Evolutionary conservation across 352 stramenopile genomes (phyloP).

Genomic region (Phytopythium aichiense): DNA sequence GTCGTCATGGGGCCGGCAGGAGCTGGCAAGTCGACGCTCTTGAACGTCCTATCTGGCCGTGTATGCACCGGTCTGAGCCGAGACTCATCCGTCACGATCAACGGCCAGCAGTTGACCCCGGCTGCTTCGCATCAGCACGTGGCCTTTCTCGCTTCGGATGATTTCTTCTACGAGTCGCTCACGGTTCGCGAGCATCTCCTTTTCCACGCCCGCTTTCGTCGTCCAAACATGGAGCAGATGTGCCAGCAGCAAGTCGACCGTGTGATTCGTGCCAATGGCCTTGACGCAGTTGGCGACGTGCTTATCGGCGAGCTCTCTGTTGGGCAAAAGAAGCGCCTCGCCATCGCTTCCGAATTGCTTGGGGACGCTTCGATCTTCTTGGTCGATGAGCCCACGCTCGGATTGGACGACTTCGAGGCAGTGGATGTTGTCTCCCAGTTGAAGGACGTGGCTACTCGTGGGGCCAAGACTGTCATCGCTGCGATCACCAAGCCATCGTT

Average conservation of each 20-base stretch:
- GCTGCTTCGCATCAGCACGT: constrained; percentile 2
- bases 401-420: constrained; percentile 41
- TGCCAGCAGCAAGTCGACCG: constrained; percentile 18
- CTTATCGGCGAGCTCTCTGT: constrained; percentile 62
- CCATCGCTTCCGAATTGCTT: constrained; percentile 73
- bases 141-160: constrained; percentile 81
- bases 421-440: constrained; percentile 34
- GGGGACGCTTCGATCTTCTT: constrained; percentile 67
- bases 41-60: no score
- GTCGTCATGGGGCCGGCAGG: no score
- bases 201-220: constrained; percentile 65
- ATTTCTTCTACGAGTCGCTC: constrained; percentile 80
- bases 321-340: constrained; percentile 73
- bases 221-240: constrained; percentile 26
- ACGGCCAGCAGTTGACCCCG: constrained; percentile 33
- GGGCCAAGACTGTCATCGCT: constrained; percentile 71
- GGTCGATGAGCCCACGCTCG: constrained; percentile 74
- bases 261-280: constrained; percentile 39
- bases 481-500: constrained; percentile 82
- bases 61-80: constrained; percentile 15
- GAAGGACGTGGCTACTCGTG: constrained; percentile 43
- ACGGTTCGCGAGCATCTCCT: constrained; percentile 85
- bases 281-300: constrained; percentile 33
- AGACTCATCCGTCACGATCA: constrained; percentile 49
- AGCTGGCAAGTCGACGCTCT: no score